Percentiles rank a stretch among this genome's conserved stretches.
Conservation (phyloP, 768 basidiomycete species). For the Hygrophoropsis aurantiaca region DNA sequence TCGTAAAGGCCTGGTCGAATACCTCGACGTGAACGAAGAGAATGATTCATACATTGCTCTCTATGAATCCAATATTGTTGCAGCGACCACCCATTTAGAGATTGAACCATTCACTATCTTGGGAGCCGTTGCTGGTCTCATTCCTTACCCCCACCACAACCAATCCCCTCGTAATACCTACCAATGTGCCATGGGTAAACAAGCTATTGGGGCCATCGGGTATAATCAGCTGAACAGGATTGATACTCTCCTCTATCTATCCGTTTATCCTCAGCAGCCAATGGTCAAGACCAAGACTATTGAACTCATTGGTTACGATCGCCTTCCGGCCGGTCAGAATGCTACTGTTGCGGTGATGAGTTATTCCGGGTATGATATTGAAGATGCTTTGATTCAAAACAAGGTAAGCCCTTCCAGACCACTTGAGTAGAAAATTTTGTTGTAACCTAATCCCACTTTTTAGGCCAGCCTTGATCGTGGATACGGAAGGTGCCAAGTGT, state of each 20-base stretch:
- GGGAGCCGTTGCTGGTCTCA: conserved; percentile 96
- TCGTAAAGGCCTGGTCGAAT: conserved; percentile 89
- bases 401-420: conserved; percentile 48
- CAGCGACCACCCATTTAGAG: conserved; percentile 89
- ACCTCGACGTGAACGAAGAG: conserved; percentile 98
- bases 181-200: conserved; percentile 99
- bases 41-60: conserved; percentile 96
- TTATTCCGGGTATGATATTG: conserved; percentile 99
- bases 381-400: conserved; percentile 96
- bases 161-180: conserved; percentile 99
- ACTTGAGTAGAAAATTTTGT: conserved; percentile 1
- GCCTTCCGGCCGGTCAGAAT: conserved; percentile 96
- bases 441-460: conserved; percentile 3
- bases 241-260: conserved; percentile 96
- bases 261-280: conserved; percentile 97
- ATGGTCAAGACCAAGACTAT: conserved; percentile 99
- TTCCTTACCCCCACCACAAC: conserved; percentile 99
- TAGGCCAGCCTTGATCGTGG: conserved; percentile 96
- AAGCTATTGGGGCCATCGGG: conserved; percentile 97
- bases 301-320: conserved; percentile 94
- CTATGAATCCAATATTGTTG: conserved; percentile 84
- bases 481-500: conserved; percentile 95
- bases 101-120: conserved; percentile 98
- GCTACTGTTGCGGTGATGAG: conserved; percentile 99
- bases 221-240: conserved; percentile 98